These are phyloP conservation scores for Auricularia sp. DNA, from an alignment of 768 basidiomycete genomes.

Conservation along the genomic window DNA sequence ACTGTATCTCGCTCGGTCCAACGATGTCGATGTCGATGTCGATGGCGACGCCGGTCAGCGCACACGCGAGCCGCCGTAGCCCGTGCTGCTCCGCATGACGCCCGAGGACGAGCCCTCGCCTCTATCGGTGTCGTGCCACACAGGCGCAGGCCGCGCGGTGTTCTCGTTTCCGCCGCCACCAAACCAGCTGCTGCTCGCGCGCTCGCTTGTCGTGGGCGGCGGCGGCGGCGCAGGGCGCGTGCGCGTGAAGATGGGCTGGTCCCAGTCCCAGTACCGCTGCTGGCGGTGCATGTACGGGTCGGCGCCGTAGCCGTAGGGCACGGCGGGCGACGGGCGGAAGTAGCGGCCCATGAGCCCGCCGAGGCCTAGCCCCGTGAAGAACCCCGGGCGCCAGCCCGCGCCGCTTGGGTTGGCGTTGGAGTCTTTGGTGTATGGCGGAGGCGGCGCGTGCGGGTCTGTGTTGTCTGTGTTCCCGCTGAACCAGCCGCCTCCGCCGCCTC, in stretches of 20 bases:
- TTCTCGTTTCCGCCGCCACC: constrained; percentile 4
- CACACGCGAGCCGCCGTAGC: constrained; percentile 67
- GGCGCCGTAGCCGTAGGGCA: constrained; percentile 26
- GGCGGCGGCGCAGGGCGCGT: constrained; percentile 25
- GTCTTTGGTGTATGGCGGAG: constrained; percentile 46
- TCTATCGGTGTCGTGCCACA: constrained; percentile 34
- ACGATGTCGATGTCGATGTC: constrained; percentile 14
- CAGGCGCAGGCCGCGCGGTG: constrained; percentile 5
- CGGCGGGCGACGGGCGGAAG: constrained; percentile 38
- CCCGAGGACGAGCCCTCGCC: constrained; percentile 67
- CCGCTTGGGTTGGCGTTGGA: constrained; percentile 22
- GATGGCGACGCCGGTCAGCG: constrained; percentile 26
- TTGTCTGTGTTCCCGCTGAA: constrained; percentile 15
- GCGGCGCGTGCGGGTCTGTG: constrained; percentile 25
- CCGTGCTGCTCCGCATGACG: constrained; percentile 64
- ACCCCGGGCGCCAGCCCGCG: constrained; percentile 53
- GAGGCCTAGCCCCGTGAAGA: constrained; percentile 73
- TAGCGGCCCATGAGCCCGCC: constrained; percentile 38
- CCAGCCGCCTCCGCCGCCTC: too few relatives aligned
- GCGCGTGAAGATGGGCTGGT: constrained; percentile 43
- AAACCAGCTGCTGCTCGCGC: constrained; percentile 20
- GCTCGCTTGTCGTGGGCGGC: constrained; percentile 6
- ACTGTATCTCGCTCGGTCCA: neutral
- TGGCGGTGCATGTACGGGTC: constrained; percentile 7
- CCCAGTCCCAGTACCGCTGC: constrained; percentile 9